Base-by-base conservation (phyloP, 2,329 filamentous ascomycete genomes). In the Fulvia fulva region DNA sequence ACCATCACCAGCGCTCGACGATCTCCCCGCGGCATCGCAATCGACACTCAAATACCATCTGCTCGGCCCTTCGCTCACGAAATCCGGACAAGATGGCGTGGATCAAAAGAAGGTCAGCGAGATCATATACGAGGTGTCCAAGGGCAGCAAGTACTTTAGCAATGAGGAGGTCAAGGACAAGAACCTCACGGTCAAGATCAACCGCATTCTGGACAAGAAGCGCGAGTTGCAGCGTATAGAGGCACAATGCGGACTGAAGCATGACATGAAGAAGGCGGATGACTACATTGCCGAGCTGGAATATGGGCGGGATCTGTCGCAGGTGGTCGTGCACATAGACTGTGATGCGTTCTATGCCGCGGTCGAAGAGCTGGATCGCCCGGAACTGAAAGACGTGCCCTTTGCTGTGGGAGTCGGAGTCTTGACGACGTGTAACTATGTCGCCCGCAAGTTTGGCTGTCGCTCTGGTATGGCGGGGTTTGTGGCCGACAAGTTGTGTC, bases 271-370 rank as follows among this genome's bases (percentile, higher is more conserved):
- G 46, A 85, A 85, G 58, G 91, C 90, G 21, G 92, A 97, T 71
- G 86, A 90, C 61, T 85, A 90, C 60, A 87, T 97, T 54, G 80
- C 86, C 0, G 86, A 93, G 67, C 81, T 97, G 21, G 94, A 99
- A 69, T 71, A 86, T 7, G 81, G 82, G 1, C 83, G 94, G 49
- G 92, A 97, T 69, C 78, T 99, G 34, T 87, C 87, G 0, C 94
- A 97, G 72, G 80, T 85, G 57, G 84, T 97, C 23, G 88, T 97
- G 0, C 94, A 99, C 71, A 83, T 97, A 50, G 94, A 99, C 73
- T 97, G 94, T 74, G 94, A 99, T 77, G 94, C 94, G 16, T 99
- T 99, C 74, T 99, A 94, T 70, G 94, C 94, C 0, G 91, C 94
- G 0, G 94, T 97, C 0, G 94, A 97, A 73, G 90, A 81, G 68